Evolutionary conservation across 2,329 filamentous ascomycete genomes (phyloP), one percentile per base, ranked within the genome.

Genomic region (Talaromyces marneffei): DNA sequence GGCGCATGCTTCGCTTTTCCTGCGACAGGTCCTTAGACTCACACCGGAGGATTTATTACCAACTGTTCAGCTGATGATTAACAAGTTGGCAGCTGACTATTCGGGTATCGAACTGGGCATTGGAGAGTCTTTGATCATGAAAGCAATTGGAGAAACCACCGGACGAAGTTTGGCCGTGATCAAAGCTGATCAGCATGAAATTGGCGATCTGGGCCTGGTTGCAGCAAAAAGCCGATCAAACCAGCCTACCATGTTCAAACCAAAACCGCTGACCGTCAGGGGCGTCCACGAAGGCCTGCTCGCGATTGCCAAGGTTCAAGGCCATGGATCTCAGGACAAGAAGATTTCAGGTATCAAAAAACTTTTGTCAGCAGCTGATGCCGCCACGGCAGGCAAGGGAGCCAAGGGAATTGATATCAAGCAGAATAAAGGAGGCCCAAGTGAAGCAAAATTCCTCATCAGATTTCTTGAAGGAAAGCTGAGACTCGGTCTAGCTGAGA

Each of bases 201-300:
- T 97, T 75, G 94, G 94, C 59, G 94, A 99, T 74, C 82, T 99
- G 10, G 94, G 94, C 10, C 80, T 97, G 35, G 93, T 99, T 1
- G 94, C 94, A 46, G 91, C 96, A 54, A 97, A 97, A 80, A 97
- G 92, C 77, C 86, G 93, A 75, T 91, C 89, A 14, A 97, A 92
- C 50, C 94, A 99, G 71, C 91, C 91, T 10, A 97, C 94, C 23
- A 97, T 99, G 92, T 97, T 97, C 81, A 96, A 96, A 75, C 94
- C 92, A 2, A 97, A 96, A 76, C 82, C 92, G 29, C 79, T 99
- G 68, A 97, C 92, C 0, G 83, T 99, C 1, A 85, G 84, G 61
- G 91, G 89, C 29, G 92, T 99, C 1, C 92, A 95, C 69, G 88
- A 94, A 71, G 90, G 91, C 1, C 76, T 99, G 37, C 90, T 97